Percentiles rank a stretch among this genome's conserved stretches.
Evolutionary conservation across 1,284 basidiomycete genomes (phyloP).

Genomic region (Porodaedalea pini): DNA sequence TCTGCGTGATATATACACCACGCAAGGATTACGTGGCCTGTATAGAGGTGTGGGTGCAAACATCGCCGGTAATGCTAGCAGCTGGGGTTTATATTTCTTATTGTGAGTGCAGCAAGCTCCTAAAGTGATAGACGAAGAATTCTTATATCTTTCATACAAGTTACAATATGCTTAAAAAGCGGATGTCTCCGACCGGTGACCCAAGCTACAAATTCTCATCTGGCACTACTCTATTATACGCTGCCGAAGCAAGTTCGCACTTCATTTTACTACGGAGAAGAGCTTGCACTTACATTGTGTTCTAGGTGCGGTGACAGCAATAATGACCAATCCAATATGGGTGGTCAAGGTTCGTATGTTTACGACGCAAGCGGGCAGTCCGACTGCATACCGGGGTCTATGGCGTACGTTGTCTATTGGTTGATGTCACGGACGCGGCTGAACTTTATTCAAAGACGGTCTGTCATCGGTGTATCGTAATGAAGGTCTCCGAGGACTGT

Average conservation of each 20-base stretch:
- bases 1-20: slow-evolving; percentile 68
- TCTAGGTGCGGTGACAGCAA: slow-evolving; percentile 84
- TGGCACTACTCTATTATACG: slow-evolving; percentile 82
- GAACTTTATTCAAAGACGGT: slow-evolving; percentile 55
- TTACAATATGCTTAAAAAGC: slow-evolving; percentile 93
- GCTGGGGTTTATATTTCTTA: slow-evolving; percentile 97
- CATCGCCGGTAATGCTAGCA: slow-evolving; percentile 93
- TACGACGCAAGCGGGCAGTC: slow-evolving; percentile 66
- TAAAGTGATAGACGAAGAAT: neutral
- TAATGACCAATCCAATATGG: slow-evolving; percentile 98
- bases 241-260: slow-evolving; percentile 90
- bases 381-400: slow-evolving; percentile 73
- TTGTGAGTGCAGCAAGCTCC: slow-evolving; percentile 61
- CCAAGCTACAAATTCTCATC: slow-evolving; percentile 64
- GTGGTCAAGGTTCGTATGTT: slow-evolving; percentile 98
- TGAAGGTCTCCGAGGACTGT: slow-evolving; percentile 82
- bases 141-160: slow-evolving; percentile 38
- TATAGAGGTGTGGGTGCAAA: slow-evolving; percentile 92
- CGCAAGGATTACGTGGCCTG: slow-evolving; percentile 81
- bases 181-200: slow-evolving; percentile 46
- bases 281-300: slow-evolving; percentile 19
- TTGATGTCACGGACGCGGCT: slow-evolving; percentile 3
- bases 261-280: slow-evolving; percentile 22
- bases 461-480: slow-evolving; percentile 61
- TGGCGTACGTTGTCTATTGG: slow-evolving; percentile 53